Percentiles rank a stretch among this genome's conserved stretches.
Conservation (phyloP, 768 basidiomycete species). For the Aureoboletus auriporus region DNA sequence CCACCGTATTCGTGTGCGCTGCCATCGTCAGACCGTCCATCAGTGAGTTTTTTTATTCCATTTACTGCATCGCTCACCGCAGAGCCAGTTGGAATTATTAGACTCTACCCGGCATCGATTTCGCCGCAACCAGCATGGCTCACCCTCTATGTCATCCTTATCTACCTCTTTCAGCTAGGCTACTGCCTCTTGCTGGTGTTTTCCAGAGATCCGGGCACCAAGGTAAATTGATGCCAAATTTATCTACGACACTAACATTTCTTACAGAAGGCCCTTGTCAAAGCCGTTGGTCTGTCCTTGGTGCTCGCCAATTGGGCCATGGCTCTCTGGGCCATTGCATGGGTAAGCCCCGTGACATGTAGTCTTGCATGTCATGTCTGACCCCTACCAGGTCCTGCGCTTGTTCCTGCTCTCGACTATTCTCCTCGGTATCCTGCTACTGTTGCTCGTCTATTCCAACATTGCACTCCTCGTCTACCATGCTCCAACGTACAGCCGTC, state of each 20-base stretch:
- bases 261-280: constrained; percentile 56
- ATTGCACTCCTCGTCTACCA: constrained; percentile 74
- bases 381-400: constrained; percentile 52
- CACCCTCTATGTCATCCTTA: constrained; percentile 52
- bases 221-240: constrained; percentile 37
- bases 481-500: constrained; percentile 50
- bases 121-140: constrained; percentile 61
- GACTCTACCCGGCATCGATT: constrained; percentile 61
- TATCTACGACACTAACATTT: not conserved
- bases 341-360: constrained; percentile 37
- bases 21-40: constrained; percentile 64
- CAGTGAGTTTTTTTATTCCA: constrained; percentile 26
- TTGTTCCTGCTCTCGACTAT: constrained; percentile 76
- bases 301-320: constrained; percentile 77
- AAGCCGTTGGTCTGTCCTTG: constrained; percentile 77
- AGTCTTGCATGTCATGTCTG: not conserved
- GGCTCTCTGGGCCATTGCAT: constrained; percentile 76
- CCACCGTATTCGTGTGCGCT: constrained; percentile 64
- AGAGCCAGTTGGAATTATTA: constrained; percentile 44
- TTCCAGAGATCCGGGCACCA: constrained; percentile 73
- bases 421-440: constrained; percentile 62
- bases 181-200: constrained; percentile 79
- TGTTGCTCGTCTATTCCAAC: constrained; percentile 77
- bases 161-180: constrained; percentile 70
- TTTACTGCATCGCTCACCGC: not conserved